Conservation (phyloP, 1,284 basidiomycete genomes). For the Wolfiporia cocos region DNA sequence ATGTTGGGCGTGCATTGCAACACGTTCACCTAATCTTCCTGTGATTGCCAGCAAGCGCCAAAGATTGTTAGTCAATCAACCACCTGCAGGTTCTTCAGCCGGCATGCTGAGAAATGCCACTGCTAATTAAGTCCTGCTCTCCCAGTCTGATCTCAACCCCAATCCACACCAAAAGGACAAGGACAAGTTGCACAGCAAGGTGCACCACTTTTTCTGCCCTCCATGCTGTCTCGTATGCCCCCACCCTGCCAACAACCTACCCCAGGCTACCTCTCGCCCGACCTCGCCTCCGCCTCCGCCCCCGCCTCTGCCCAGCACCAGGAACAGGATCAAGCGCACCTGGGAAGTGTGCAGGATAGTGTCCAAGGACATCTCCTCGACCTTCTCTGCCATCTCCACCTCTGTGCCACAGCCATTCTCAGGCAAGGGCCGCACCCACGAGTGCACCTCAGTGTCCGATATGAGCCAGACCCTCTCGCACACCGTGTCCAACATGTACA, state of each 20-base stretch:
- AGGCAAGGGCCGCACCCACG: conserved; percentile 23
- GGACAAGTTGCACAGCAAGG: conserved; percentile 7
- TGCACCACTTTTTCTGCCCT: conserved; percentile 32
- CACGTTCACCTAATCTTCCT: no score
- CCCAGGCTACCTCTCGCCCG: conserved; percentile 18
- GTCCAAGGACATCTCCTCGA: conserved; percentile 38
- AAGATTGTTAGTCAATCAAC: no score
- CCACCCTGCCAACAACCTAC: conserved; percentile 9
- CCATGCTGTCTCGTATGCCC: conserved; percentile 19
- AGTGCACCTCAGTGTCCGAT: conserved; percentile 15
- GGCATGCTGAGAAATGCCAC: no score
- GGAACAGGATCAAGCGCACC: conserved; percentile 55
- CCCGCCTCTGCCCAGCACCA: conserved; percentile 34
- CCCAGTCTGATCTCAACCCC: conserved; percentile 34
- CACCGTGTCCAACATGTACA: no score
- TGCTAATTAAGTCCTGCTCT: no score
- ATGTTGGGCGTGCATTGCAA: no score
- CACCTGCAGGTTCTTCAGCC: no score
- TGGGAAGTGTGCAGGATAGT: conserved; percentile 60
- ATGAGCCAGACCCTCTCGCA: conserved; percentile 8
- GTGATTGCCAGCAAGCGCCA: no score
- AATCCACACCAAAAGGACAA: conserved; percentile 29
- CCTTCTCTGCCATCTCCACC: conserved; percentile 13
- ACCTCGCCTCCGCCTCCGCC: conserved; percentile 12
- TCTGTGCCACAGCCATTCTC: no score